These are phyloP conservation scores for Drosera spatulata DNA, from an alignment of 179 eudicot genomes.

Conservation along the genomic window DNA sequence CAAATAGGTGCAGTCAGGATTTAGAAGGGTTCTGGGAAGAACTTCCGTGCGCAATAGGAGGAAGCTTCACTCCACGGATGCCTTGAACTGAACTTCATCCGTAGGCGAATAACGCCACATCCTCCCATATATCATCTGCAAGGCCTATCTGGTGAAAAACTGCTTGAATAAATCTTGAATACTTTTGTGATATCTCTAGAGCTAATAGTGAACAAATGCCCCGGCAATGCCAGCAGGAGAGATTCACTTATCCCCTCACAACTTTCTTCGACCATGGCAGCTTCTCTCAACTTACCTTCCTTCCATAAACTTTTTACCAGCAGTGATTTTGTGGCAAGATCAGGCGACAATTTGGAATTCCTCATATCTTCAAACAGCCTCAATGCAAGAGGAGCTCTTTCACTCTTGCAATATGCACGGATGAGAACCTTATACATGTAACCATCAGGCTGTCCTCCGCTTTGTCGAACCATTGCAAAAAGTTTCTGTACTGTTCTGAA, in stretches of 20 bases:
- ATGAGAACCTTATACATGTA: conserved; percentile 60
- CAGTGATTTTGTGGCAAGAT: conserved; percentile 51
- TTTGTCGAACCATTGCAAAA: conserved; percentile 50
- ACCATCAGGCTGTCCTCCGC: conserved; percentile 64
- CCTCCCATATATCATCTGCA: neutral
- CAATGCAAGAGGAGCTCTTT: conserved; percentile 63
- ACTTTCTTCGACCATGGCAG: conserved; percentile 60
- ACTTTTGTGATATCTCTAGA: conserved; percentile 39
- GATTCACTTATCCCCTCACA: conserved; percentile 27
- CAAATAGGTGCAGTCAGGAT: too few relatives aligned
- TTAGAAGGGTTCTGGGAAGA: too few relatives aligned
- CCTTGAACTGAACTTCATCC: too few relatives aligned
- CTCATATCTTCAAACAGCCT: conserved; percentile 80
- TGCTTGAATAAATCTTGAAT: conserved; percentile 33
- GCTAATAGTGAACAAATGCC: conserved; percentile 44
- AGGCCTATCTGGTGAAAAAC: conserved; percentile 15
- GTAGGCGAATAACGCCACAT: too few relatives aligned
- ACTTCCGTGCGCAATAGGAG: too few relatives aligned
- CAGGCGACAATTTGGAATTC: conserved; percentile 42
- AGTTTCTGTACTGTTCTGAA: conserved; percentile 64
- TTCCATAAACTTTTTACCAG: conserved; percentile 85
- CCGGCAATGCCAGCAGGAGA: conserved; percentile 41
- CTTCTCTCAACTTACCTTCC: conserved; percentile 80
- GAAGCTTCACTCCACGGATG: too few relatives aligned
- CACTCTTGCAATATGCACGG: conserved; percentile 59